Evolutionary conservation across 31 red algal genomes (phyloP), one percentile per base, ranked within the genome.

Genomic region (Odonthalia washingtoniensis): DNA sequence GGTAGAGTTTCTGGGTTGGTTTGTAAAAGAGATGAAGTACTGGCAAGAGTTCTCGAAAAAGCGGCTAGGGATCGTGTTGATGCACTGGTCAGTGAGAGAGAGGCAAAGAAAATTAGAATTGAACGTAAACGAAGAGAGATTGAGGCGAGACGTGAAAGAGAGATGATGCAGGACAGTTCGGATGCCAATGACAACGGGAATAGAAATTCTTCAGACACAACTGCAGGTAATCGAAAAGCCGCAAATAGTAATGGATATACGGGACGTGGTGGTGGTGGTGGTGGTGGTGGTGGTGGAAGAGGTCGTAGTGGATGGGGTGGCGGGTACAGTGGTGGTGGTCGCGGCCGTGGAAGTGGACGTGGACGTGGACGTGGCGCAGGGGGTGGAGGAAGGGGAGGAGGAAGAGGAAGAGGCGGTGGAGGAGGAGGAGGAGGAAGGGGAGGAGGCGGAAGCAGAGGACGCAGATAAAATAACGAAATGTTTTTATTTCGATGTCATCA

Each of bases 1-100:
- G 97, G 97, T 12, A 74, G 87, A 18, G 97, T 99, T n/a, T 93
- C 94, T 3, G 78, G 77, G 34, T 85, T 99, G 34, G 94, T 99
- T 33, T 68, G 40, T 28, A 94, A 94, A 40, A 81, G 66, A 46
- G 93, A 99, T 80, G 30, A 78, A 70, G 57, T 38, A 28, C 89
- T 99, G 39, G 97, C 97, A 16, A 21, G 73, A 32, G 86, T 78
- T 1, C 85, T 99, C 57, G 91, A 96, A 77, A 39, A 65, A 16
- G 90, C 90, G 21, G 87, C 41, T 0, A 53, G 37, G 5, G 70
- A 61, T 30, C 65, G 77, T 46, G 36, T 72, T 24, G 92, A 94
- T 65, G 81, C 92, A 1, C 72, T 94, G 44, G 83, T 82, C 28
- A 77, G 83, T 28, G 91, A 83, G 32, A 42, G 91, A 46, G 28